Percentiles rank a stretch among this genome's conserved stretches.
phyloP scores from a whole-genome alignment of 257 asterid species.

The Penstemon davidsonii region DNA sequence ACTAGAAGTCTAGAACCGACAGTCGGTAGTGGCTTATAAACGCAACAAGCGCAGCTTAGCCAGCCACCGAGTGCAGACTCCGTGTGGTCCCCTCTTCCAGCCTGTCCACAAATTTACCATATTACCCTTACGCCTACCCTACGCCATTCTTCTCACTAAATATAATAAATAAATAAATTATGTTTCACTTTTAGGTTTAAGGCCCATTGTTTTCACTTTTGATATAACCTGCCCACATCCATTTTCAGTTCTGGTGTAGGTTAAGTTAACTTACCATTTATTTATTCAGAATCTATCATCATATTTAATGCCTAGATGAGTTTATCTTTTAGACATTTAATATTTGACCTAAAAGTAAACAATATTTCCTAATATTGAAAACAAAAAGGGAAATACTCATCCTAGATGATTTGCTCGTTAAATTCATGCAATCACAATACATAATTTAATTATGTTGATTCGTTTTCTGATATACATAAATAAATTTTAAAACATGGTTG shows the following conservation, averaged over 20 bases:
- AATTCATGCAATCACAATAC: too few relatives aligned
- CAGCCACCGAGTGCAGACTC: constrained; percentile 19
- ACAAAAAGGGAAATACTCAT: too few relatives aligned
- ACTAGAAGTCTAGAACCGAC: not conserved
- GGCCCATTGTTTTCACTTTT: not conserved
- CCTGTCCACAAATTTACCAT: constrained; percentile 29
- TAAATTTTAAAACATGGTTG: too few relatives aligned
- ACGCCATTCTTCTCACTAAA: not conserved
- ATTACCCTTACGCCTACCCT: constrained; percentile 26
- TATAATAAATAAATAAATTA: not conserved
- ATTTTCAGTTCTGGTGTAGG: not conserved
- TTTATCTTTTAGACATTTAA: not conserved
- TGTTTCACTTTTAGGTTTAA: not conserved
- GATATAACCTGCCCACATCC: not conserved
- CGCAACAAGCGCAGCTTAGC: constrained; percentile 10
- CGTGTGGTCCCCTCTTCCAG: constrained; percentile 43
- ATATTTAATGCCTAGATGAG: too few relatives aligned
- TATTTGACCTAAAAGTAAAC: not conserved
- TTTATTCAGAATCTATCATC: too few relatives aligned
- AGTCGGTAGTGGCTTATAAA: constrained; percentile 11
- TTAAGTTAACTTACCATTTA: not conserved
- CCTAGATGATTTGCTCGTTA: too few relatives aligned
- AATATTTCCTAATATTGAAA: not conserved
- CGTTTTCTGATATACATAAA: too few relatives aligned
- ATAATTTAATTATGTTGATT: too few relatives aligned